Percentiles rank a stretch among this genome's conserved stretches.
phyloP scores from a whole-genome alignment of 257 asterid genomes.

The Leptodermis oblonga region DNA sequence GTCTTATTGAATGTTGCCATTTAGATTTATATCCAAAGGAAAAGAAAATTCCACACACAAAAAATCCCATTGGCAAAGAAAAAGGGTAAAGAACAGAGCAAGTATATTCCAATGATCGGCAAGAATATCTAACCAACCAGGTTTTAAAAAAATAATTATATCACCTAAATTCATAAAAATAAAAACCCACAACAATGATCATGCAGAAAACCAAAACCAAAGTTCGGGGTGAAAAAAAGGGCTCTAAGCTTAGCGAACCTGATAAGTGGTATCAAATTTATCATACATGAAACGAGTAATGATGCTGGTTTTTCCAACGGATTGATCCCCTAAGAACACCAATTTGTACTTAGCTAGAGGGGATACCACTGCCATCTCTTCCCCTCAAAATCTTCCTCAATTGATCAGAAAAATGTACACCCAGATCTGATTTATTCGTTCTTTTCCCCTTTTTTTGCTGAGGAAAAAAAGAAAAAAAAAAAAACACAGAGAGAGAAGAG shows the following conservation, averaged over 20 bases:
- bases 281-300: conserved; percentile 82
- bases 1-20: background rate
- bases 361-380: conserved; percentile 68
- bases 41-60: background rate
- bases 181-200: background rate
- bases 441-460: background rate
- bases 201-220: conserved; percentile 1
- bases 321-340: conserved; percentile 75
- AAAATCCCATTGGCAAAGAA: background rate
- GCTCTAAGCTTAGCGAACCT: conserved; percentile 28
- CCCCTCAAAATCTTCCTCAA: background rate
- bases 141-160: background rate
- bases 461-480: conserved; percentile 16
- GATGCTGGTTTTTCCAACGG: conserved; percentile 81
- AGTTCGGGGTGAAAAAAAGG: background rate
- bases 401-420: conserved; percentile 13
- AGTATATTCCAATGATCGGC: background rate
- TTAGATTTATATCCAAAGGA: background rate
- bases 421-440: conserved; percentile 12
- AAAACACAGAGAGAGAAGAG: conserved; percentile 15
- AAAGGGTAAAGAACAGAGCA: too few relatives aligned
- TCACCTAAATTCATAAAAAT: background rate
- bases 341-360: conserved; percentile 77
- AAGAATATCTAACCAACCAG: background rate
- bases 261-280: conserved; percentile 76